Base-by-base conservation (phyloP, 139 green algal genomes). In the Marvania coccoides region DNA sequence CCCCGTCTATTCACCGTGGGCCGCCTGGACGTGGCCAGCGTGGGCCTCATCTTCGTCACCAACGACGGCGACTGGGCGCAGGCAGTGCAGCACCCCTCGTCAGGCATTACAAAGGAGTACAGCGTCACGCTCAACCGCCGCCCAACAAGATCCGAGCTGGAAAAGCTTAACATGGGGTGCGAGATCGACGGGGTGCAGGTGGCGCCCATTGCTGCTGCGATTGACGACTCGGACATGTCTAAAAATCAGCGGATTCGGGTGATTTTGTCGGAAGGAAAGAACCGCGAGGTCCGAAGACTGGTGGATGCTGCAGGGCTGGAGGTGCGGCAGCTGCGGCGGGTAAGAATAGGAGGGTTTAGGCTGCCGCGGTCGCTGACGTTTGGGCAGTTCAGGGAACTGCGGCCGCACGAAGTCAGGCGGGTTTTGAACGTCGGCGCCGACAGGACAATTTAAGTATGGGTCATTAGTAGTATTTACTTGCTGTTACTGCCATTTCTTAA, bases 1-100 rank as follows among this genome's bases (percentile, higher is more conserved):
- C 93, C 93, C 1, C 79, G 93, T 23, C 78, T 98, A 4, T 97
- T 96, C 81, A 95, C 89, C 3, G 93, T 97, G 40, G 93, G 93
- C 5, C 80, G 92, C 4, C 76, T 99, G 47, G 94, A 99, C 63
- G 91, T 93, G 5, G 65, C 80, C 12, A 87, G 88, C 8, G 85
- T 82, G 5, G 94, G 94, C 0, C 84, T 99, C 29, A 77, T 99
- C 24, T 81, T 99, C 12, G 76, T 99, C 23, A 99, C 93, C 5
- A 98, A 98, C 58, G 93, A 99, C 63, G 93, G 93, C 61, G 66
- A 78, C 23, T 95, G 88, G 88, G 86, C 88, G 3, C 73, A 94
- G 30, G 65, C 69, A 30, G 73, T 91, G 4, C 54, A 66, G 55
- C 85, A 91, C 62, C 85, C 85, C 6, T 81, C 69, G 9, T 54